A percentile compares a stretch with the other conserved stretches of the same genome.
Conservation (phyloP, 441 rosid species). For the Theobroma grandiflorum region DNA sequence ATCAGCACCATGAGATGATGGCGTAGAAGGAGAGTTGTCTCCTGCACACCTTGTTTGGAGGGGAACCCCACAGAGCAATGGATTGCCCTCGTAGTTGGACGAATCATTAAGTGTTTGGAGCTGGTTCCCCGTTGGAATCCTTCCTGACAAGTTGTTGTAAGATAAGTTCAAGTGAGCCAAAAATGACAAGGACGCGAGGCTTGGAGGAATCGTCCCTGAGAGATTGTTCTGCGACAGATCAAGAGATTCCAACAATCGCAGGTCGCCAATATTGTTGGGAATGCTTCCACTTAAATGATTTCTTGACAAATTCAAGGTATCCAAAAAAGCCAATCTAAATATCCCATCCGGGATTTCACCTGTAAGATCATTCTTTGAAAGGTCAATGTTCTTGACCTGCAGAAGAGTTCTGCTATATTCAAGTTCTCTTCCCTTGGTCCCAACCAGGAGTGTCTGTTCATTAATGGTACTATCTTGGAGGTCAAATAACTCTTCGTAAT, state of each 20-base stretch:
- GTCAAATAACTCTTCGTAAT: neutral
- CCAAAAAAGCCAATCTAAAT: constrained; percentile 22
- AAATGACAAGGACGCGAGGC: constrained; percentile 38
- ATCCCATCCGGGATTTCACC: constrained; percentile 34
- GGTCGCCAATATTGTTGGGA: constrained; percentile 31
- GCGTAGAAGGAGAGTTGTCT: neutral
- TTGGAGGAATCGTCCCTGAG: constrained; percentile 48
- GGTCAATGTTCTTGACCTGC: constrained; percentile 30
- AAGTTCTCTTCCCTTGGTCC: constrained; percentile 32
- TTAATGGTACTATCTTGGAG: constrained; percentile 4
- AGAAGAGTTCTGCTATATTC: constrained; percentile 23
- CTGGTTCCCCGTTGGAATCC: constrained; percentile 40
- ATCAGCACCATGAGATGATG: neutral
- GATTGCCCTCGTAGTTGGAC: constrained; percentile 49
- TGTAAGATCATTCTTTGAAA: constrained; percentile 38
- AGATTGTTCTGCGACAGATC: constrained; percentile 42
- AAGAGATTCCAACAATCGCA: constrained; percentile 37
- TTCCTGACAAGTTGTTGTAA: constrained; percentile 47
- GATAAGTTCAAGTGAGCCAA: constrained; percentile 47
- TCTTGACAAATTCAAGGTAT: constrained; percentile 36
- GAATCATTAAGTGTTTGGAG: constrained; percentile 44
- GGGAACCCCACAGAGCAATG: constrained; percentile 47
- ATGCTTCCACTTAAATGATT: constrained; percentile 27
- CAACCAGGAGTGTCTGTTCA: neutral
- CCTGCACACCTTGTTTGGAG: constrained; percentile 33